phyloP scores from a whole-genome alignment of 2,329 filamentous ascomycete species.

The Pyrenochaeta sp. region DNA sequence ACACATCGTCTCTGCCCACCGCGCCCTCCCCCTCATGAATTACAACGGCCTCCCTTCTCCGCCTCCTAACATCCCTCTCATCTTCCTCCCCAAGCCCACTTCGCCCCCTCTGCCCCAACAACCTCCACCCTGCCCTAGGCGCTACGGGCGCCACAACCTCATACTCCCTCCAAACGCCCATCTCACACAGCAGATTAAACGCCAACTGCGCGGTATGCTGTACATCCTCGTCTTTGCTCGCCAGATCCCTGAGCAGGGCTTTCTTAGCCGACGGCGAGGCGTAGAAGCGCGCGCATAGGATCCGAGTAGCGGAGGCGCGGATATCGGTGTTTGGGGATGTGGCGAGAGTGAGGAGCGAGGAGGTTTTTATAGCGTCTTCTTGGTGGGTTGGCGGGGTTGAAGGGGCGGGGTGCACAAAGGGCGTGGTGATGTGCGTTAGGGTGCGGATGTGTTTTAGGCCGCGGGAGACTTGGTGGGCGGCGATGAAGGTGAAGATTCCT shows the following conservation, averaged over 20 bases:
- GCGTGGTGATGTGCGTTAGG: slow-evolving; percentile 72
- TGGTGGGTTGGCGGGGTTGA: slow-evolving; percentile 70
- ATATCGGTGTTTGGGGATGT: slow-evolving; percentile 54
- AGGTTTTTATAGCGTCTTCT: slow-evolving; percentile 61
- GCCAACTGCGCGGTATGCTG: slow-evolving; percentile 33
- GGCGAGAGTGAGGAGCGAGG: slow-evolving; percentile 51
- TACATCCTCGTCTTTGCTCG: slow-evolving; percentile 23
- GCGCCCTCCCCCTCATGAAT: slow-evolving; percentile 84
- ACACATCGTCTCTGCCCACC: slow-evolving; percentile 77
- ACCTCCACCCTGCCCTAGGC: slow-evolving; percentile 8
- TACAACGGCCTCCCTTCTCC: slow-evolving; percentile 88
- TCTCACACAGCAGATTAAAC: slow-evolving; percentile 34
- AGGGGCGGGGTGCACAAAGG: slow-evolving; percentile 58
- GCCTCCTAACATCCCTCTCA: slow-evolving; percentile 75
- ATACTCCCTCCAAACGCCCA: slow-evolving; percentile 25
- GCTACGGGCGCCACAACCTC: slow-evolving; percentile 7
- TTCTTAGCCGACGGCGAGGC: slow-evolving; percentile 23
- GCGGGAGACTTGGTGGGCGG: slow-evolving; percentile 65
- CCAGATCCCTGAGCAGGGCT: slow-evolving; percentile 33
- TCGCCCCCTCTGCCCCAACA: slow-evolving; percentile 53
- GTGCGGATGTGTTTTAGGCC: slow-evolving; percentile 68
- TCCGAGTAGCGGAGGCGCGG: slow-evolving; percentile 46
- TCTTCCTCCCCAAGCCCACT: slow-evolving; percentile 51
- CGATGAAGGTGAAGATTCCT: slow-evolving; percentile 64
- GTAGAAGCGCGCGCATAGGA: slow-evolving; percentile 48